Evolutionary conservation across 139 green algal species (phyloP).

Genomic region (Picochlorum sp.): DNA sequence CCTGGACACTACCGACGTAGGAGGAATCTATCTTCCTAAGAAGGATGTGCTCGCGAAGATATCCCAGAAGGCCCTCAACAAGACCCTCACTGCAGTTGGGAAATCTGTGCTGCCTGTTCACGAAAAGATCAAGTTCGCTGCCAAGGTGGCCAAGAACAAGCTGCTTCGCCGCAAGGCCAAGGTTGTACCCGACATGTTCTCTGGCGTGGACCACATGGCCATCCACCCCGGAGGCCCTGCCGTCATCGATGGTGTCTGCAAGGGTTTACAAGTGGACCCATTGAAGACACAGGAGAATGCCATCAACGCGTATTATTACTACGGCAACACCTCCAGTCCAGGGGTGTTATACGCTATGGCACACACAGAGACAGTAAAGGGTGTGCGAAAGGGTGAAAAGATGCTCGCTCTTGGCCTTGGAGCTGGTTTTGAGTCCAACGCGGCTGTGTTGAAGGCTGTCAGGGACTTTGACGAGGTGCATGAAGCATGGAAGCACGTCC

Average conservation of each 20-base stretch:
- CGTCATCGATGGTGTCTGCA: not conserved
- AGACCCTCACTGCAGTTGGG: not conserved
- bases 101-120: not conserved
- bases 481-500: not conserved
- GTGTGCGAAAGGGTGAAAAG: not conserved
- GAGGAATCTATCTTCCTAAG: not conserved
- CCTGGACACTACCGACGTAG: not conserved
- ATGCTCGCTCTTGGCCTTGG: not conserved
- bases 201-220: not conserved
- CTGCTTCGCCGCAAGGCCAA: not conserved
- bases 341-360: not conserved
- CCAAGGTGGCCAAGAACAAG: not conserved
- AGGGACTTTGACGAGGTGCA: not conserved
- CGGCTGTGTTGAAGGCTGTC: not conserved
- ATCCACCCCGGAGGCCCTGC: not conserved
- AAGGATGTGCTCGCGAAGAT: not conserved
- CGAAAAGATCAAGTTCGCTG: not conserved
- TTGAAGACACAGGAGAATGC: not conserved
- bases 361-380: not conserved
- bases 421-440: constrained; percentile 1
- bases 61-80: not conserved
- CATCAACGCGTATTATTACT: not conserved
- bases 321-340: not conserved
- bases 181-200: not conserved
- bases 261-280: not conserved